Percentiles rank a stretch among this genome's conserved stretches.
Conservation (phyloP, 306 rosid species). For the Herpetospermum pedunculosum region DNA sequence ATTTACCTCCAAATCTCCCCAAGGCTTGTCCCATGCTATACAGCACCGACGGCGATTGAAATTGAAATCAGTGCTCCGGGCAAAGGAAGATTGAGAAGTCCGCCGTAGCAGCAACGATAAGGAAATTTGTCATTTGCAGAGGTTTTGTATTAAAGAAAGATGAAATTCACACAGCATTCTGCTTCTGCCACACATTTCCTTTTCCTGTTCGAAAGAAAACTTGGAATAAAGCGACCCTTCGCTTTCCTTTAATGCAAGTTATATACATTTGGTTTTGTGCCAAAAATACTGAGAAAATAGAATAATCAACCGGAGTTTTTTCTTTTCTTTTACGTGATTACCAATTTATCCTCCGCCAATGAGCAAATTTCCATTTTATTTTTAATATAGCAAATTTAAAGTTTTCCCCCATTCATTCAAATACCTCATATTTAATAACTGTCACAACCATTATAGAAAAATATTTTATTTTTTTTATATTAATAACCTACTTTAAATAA, state of each 20-base stretch:
- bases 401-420: too few species aligned
- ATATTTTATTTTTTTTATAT: too few species aligned
- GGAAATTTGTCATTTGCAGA: not conserved
- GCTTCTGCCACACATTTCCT: not conserved
- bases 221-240: not conserved
- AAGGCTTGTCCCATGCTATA: slow-evolving; percentile 47
- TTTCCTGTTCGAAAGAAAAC: not conserved
- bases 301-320: not conserved
- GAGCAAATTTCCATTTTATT: too few species aligned
- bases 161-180: not conserved
- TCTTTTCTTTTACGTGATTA: too few species aligned
- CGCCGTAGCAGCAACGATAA: not conserved
- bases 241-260: not conserved
- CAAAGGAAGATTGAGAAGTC: not conserved
- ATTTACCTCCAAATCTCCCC: slow-evolving; percentile 36
- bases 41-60: not conserved
- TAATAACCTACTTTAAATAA: too few species aligned
- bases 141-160: not conserved
- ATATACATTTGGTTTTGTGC: not conserved
- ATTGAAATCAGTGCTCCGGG: not conserved
- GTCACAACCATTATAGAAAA: too few species aligned
- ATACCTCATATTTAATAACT: too few species aligned
- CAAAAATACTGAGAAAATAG: not conserved
- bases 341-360: too few species aligned
- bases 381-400: too few species aligned